These are phyloP conservation scores for Monilinia fructigena DNA, from an alignment of 2,329 filamentous ascomycete species.

Conservation along the genomic window DNA sequence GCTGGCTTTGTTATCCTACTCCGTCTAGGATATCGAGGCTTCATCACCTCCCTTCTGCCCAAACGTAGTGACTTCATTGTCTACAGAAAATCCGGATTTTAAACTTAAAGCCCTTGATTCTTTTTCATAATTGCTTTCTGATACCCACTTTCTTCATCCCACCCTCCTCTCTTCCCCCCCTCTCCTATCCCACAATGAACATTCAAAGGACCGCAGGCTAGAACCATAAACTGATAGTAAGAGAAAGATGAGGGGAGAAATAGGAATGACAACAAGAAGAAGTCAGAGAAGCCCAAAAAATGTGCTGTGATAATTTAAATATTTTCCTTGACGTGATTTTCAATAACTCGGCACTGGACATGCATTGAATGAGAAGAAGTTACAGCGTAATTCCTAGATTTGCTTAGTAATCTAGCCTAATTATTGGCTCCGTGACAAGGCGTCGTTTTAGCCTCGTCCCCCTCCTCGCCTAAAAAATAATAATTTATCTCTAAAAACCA, in stretches of 20 bases:
- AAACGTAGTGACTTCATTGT: no score
- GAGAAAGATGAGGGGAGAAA: no score
- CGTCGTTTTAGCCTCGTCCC: slow-evolving; percentile 19
- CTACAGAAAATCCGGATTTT: no score
- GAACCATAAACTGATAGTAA: no score
- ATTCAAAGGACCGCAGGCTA: no score
- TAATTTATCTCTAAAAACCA: slow-evolving; percentile 18
- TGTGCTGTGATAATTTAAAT: neutral
- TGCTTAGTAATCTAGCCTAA: slow-evolving; percentile 12
- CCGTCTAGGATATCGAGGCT: no score
- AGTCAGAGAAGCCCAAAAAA: no score
- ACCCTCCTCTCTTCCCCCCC: neutral
- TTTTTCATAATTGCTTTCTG: no score
- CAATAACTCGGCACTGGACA: no score
- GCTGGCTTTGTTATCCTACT: no score
- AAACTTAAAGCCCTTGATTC: no score
- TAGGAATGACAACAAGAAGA: neutral
- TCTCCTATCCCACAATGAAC: neutral
- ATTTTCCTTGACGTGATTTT: neutral
- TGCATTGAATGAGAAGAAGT: neutral
- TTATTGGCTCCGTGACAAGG: slow-evolving; percentile 9
- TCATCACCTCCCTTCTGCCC: no score
- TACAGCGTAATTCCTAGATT: neutral
- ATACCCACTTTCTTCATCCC: neutral
- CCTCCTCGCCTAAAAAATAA: slow-evolving; percentile 24